Conservation (phyloP, 768 basidiomycete genomes). For the Dioszegia crocea region DNA sequence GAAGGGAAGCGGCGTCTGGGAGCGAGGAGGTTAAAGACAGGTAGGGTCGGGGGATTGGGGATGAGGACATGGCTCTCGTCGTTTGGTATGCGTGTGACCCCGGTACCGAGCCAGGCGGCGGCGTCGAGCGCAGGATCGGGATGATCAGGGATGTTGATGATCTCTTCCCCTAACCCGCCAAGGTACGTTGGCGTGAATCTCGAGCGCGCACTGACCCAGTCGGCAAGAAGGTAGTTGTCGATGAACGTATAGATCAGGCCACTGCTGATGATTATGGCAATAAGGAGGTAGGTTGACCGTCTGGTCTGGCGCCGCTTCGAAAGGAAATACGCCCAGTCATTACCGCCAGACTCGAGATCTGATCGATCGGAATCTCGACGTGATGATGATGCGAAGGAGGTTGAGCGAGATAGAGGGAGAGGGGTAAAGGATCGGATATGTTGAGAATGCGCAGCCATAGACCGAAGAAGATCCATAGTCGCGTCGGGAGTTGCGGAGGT, state of each 20-base stretch:
- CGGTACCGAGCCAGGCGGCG: neutral
- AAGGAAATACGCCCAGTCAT: neutral
- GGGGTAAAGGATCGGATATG: neutral
- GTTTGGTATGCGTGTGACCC: neutral
- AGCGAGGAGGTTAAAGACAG: conserved; percentile 5
- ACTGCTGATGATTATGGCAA: neutral
- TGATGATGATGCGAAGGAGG: neutral
- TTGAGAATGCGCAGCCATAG: neutral
- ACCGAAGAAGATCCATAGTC: neutral
- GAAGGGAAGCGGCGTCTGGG: conserved; percentile 24
- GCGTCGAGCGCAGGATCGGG: neutral
- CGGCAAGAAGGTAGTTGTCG: conserved; percentile 9
- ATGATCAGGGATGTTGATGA: neutral
- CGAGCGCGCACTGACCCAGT: conserved; percentile 7
- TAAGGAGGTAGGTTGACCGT: neutral
- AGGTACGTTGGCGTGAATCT: conserved; percentile 1
- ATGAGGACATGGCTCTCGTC: conserved; percentile 25
- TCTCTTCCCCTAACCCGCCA: neutral
- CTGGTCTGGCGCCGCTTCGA: neutral
- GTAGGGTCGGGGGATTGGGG: conserved; percentile 2
- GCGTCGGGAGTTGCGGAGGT: no score
- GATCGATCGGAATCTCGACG: conserved; percentile 1
- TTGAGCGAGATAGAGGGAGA: neutral
- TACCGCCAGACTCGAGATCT: neutral
- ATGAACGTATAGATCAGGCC: neutral